phyloP scores from a whole-genome alignment of 2,329 filamentous ascomycete genomes.

The Thielaviopsis musarum region DNA sequence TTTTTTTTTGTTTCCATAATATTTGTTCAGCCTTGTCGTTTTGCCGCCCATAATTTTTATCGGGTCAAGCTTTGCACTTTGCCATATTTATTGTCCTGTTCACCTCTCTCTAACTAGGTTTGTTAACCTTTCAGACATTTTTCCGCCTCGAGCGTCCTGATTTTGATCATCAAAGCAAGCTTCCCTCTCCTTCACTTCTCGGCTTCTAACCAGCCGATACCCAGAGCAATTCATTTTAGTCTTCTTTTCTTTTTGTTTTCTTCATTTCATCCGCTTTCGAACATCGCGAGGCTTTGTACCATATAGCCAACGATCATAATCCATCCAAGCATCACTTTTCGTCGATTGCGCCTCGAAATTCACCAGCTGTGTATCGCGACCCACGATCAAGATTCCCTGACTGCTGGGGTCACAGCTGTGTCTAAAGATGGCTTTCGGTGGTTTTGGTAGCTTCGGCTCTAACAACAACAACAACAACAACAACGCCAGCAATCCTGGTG shows the following conservation, averaged over 20 bases:
- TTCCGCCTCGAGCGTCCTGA: no score
- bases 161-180: not conserved
- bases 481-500: conserved; percentile 24
- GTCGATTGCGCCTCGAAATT: not conserved
- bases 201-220: not conserved
- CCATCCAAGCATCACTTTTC: not conserved
- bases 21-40: not conserved
- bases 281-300: not conserved
- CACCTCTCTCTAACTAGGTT: not conserved
- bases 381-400: not conserved
- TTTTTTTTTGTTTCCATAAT: not conserved
- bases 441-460: conserved; percentile 28
- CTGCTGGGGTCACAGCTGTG: not conserved
- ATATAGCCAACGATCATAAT: not conserved
- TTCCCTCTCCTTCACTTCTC: not conserved
- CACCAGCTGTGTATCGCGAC: not conserved
- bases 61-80: not conserved
- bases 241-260: not conserved
- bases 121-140: not conserved
- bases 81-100: not conserved
- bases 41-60: not conserved
- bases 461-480: conserved; percentile 39
- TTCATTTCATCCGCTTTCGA: not conserved
- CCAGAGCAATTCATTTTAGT: not conserved
- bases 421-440: conserved; percentile 18